Percentiles rank a stretch among this genome's conserved stretches.
These are phyloP conservation scores for Botrytis paeoniae DNA, from an alignment of 2,329 filamentous ascomycete genomes.

Conservation along the genomic window DNA sequence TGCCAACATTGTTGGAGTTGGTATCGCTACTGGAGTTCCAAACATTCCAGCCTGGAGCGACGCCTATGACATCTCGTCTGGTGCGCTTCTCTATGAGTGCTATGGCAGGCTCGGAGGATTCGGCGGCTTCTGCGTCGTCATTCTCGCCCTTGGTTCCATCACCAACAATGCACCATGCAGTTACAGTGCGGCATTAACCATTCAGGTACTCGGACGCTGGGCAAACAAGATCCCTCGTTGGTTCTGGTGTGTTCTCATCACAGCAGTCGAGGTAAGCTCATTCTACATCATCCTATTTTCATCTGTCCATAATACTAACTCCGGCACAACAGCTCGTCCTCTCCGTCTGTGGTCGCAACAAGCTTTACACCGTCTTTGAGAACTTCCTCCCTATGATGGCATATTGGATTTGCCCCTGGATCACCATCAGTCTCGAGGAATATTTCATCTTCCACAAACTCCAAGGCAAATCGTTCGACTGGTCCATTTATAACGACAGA, in stretches of 20 bases:
- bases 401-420: constrained; percentile 57
- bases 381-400: constrained; percentile 57
- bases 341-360: constrained; percentile 24
- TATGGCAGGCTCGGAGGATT: constrained; percentile 57
- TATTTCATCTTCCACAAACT: constrained; percentile 62
- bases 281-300: background rate
- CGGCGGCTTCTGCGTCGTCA: constrained; percentile 62
- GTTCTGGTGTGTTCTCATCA: constrained; percentile 41
- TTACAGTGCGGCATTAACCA: constrained; percentile 61
- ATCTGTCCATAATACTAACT: background rate
- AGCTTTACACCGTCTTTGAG: constrained; percentile 35
- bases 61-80: constrained; percentile 22
- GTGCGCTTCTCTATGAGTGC: constrained; percentile 28
- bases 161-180: constrained; percentile 63
- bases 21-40: constrained; percentile 23
- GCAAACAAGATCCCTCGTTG: constrained; percentile 56
- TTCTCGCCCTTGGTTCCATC: constrained; percentile 61
- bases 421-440: constrained; percentile 56
- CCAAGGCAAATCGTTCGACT: constrained; percentile 54
- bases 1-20: constrained; percentile 23
- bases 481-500: constrained; percentile 54
- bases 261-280: constrained; percentile 22
- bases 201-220: constrained; percentile 60
- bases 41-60: constrained; percentile 22
- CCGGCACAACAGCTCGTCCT: constrained; percentile 12